A percentile compares a stretch with the other conserved stretches of the same genome.
phyloP scores from a whole-genome alignment of 83 land plant species.

The Larix sibirica region DNA sequence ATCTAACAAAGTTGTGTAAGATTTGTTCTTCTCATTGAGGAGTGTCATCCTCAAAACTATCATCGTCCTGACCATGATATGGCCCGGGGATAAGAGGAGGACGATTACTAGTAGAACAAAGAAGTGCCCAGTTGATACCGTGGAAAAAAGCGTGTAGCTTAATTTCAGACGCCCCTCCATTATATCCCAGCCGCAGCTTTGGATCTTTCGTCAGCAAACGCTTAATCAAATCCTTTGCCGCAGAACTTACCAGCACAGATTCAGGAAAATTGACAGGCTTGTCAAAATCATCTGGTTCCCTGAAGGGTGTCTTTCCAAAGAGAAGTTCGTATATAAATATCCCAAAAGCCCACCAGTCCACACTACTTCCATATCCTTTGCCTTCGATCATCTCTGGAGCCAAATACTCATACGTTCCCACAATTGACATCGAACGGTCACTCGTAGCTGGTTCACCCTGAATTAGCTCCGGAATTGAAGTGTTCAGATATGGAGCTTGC shows the following conservation, averaged over 20 bases:
- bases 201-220: conserved; percentile 67
- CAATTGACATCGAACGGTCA: conserved; percentile 63
- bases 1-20: no score
- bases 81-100: conserved; percentile 38
- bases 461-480: conserved; percentile 8
- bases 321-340: conserved; percentile 69
- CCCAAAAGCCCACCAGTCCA: conserved; percentile 87
- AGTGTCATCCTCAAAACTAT: background rate
- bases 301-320: conserved; percentile 73
- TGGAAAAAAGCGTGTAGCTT: conserved; percentile 73
- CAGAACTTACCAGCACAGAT: conserved; percentile 28
- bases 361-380: conserved; percentile 43
- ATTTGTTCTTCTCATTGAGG: no score
- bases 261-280: conserved; percentile 67
- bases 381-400: conserved; percentile 72
- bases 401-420: conserved; percentile 72
- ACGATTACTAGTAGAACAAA: conserved; percentile 29
- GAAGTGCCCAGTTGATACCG: conserved; percentile 72
- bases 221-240: conserved; percentile 60
- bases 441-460: conserved; percentile 51
- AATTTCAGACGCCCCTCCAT: conserved; percentile 59
- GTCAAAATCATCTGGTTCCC: conserved; percentile 52
- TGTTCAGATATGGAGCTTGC: conserved; percentile 12
- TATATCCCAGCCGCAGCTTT: conserved; percentile 42
- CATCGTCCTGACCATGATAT: background rate